A percentile compares a stretch with the other conserved stretches of the same genome.
These are phyloP conservation scores for Viola odorata DNA, from an alignment of 345 rosid species.

Conservation along the genomic window DNA sequence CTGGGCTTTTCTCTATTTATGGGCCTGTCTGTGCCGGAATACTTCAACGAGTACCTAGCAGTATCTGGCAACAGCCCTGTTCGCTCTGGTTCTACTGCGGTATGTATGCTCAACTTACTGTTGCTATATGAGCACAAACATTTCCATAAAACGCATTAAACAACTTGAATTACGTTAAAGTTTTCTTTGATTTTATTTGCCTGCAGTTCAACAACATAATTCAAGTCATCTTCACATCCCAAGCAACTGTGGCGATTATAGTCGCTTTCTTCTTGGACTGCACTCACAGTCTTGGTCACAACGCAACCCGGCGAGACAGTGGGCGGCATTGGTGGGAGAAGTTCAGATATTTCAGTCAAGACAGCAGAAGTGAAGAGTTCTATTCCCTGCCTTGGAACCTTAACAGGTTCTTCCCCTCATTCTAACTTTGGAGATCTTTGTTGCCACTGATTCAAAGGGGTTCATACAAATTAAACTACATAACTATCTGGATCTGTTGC, in stretches of 20 bases:
- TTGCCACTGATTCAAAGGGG: background rate
- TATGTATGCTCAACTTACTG: slow-evolving; percentile 21
- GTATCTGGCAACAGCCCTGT: slow-evolving; percentile 63
- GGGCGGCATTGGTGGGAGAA: slow-evolving; percentile 93
- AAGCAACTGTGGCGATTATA: slow-evolving; percentile 62
- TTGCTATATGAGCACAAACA: background rate
- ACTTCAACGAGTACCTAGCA: slow-evolving; percentile 59
- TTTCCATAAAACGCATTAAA: background rate
- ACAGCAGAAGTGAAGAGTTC: slow-evolving; percentile 63
- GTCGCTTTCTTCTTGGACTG: slow-evolving; percentile 55
- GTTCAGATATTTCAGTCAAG: slow-evolving; percentile 48
- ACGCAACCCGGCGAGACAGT: slow-evolving; percentile 52
- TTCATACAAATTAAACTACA: background rate
- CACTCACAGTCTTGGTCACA: slow-evolving; percentile 53
- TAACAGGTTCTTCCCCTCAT: slow-evolving; percentile 83
- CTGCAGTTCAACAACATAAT: slow-evolving; percentile 76
- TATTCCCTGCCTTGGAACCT: slow-evolving; percentile 70
- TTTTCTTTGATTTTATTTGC: background rate
- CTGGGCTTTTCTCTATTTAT: slow-evolving; percentile 76
- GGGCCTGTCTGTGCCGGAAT: slow-evolving; percentile 77
- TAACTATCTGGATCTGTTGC: background rate
- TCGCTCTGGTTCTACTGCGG: slow-evolving; percentile 56
- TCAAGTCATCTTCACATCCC: slow-evolving; percentile 87
- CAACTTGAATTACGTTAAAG: background rate
- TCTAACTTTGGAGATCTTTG: slow-evolving; percentile 17